Evolutionary conservation across 768 basidiomycete genomes (phyloP).

Genomic region (Fomitopsis serialis): DNA sequence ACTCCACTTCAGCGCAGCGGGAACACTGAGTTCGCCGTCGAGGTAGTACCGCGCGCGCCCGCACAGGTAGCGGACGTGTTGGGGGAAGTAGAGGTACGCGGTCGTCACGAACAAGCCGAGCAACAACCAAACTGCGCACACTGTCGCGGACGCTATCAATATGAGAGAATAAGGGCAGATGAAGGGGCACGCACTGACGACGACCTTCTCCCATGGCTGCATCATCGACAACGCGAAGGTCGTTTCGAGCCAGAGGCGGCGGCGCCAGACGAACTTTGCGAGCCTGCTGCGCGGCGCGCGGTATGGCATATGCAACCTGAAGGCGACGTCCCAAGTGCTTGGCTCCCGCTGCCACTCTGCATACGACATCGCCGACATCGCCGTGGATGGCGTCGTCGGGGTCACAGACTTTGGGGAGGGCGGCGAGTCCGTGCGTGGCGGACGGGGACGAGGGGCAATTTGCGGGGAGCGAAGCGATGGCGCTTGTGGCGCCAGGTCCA

Average conservation of each 20-base stretch:
- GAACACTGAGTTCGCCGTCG: slow-evolving; percentile 23
- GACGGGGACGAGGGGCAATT: neutral
- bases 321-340: slow-evolving; percentile 12
- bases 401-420: neutral
- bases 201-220: slow-evolving; percentile 63
- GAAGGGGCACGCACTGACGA: slow-evolving; percentile 45
- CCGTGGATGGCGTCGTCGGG: neutral
- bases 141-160: slow-evolving; percentile 20
- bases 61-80: slow-evolving; percentile 47
- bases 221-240: slow-evolving; percentile 61
- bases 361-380: slow-evolving; percentile 8
- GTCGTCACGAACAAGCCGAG: slow-evolving; percentile 44
- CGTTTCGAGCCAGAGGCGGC: slow-evolving; percentile 50
- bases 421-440: neutral
- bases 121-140: slow-evolving; percentile 34
- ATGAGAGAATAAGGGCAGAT: slow-evolving; percentile 13
- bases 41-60: slow-evolving; percentile 58
- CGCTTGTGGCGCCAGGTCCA: neutral
- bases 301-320: slow-evolving; percentile 22
- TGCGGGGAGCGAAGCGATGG: neutral
- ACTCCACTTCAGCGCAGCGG: neutral
- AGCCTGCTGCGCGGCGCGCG: slow-evolving; percentile 18
- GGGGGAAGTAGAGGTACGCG: slow-evolving; percentile 52
- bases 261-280: slow-evolving; percentile 39
- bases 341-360: slow-evolving; percentile 17